Conservation (phyloP, 768 basidiomycete genomes). For the Boletus fagicola region DNA sequence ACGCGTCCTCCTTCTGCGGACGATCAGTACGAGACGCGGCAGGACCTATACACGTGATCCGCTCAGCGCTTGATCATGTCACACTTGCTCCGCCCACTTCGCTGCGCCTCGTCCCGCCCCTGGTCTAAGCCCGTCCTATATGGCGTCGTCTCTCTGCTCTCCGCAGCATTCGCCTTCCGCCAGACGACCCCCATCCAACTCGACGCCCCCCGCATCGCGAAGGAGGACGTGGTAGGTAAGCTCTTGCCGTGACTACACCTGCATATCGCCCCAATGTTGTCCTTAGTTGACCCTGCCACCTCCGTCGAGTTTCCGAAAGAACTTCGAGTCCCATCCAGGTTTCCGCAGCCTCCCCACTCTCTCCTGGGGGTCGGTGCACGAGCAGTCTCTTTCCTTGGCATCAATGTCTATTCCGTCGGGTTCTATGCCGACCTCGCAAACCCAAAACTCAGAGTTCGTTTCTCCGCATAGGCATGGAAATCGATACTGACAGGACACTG, state of each 20-base stretch:
- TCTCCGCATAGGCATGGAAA: not conserved
- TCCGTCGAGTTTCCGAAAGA: constrained; percentile 70
- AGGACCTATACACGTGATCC: constrained; percentile 13
- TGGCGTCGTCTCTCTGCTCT: constrained; percentile 35
- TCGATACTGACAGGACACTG: constrained; percentile 1
- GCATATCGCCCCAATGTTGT: not conserved
- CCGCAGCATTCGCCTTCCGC: constrained; percentile 30
- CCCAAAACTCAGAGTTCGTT: constrained; percentile 54
- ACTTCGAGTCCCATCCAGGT: constrained; percentile 61
- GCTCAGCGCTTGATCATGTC: constrained; percentile 6
- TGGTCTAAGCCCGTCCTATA: constrained; percentile 29
- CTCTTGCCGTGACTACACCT: not conserved
- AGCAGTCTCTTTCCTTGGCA: constrained; percentile 82
- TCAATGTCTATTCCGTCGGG: constrained; percentile 87
- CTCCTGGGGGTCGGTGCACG: constrained; percentile 85
- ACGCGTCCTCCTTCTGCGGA: constrained; percentile 27
- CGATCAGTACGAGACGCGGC: not conserved
- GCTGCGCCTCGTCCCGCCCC: constrained; percentile 5
- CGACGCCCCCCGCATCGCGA: constrained; percentile 37
- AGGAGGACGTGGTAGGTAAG: constrained; percentile 26
- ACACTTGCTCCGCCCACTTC: constrained; percentile 1
- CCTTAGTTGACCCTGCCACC: constrained; percentile 68
- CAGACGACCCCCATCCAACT: constrained; percentile 38
- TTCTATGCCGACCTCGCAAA: constrained; percentile 86
- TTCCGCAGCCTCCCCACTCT: constrained; percentile 58